A percentile compares a stretch with the other conserved stretches of the same genome.
Evolutionary conservation across 1,284 basidiomycete genomes (phyloP).

Genomic region (Puccinia polysora): DNA sequence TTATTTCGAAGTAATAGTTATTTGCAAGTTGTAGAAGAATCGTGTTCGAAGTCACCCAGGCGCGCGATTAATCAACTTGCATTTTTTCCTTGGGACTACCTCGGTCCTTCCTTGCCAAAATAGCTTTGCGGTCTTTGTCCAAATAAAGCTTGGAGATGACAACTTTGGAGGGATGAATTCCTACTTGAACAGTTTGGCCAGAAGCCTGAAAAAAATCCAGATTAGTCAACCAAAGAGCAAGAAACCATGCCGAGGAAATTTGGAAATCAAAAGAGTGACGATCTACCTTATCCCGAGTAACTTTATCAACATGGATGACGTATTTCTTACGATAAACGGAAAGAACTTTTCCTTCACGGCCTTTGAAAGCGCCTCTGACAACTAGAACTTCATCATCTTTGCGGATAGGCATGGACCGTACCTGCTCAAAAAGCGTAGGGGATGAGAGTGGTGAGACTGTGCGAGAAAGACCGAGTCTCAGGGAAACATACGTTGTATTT

Average conservation of each 20-base stretch:
- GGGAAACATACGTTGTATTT: slow-evolving; percentile 29
- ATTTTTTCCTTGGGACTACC: slow-evolving; percentile 27
- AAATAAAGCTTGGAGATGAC: slow-evolving; percentile 63
- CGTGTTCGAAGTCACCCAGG: not conserved
- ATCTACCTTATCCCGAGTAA: slow-evolving; percentile 86
- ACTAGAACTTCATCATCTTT: slow-evolving; percentile 99
- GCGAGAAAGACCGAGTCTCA: not conserved
- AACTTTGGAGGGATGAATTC: slow-evolving; percentile 95
- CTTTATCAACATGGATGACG: slow-evolving; percentile 97
- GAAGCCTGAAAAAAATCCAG: slow-evolving; percentile 55
- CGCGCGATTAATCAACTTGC: slow-evolving; percentile 27
- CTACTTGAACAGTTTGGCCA: slow-evolving; percentile 86
- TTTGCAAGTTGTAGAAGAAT: not conserved
- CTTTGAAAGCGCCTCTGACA: slow-evolving; percentile 67
- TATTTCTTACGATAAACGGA: slow-evolving; percentile 97
- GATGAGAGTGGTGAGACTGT: not conserved
- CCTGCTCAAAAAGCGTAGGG: slow-evolving; percentile 55
- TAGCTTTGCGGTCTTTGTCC: slow-evolving; percentile 56
- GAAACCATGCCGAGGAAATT: not conserved
- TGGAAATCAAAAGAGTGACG: not conserved
- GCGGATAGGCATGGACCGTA: slow-evolving; percentile 88
- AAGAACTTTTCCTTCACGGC: slow-evolving; percentile 70
- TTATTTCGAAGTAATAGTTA: too few relatives aligned
- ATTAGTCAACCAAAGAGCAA: not conserved
- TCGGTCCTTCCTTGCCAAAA: slow-evolving; percentile 56